A percentile compares a stretch with the other conserved stretches of the same genome.
Conservation (phyloP, 192 early-diverging fungal genomes). For the Entophlyctis luteolus region DNA sequence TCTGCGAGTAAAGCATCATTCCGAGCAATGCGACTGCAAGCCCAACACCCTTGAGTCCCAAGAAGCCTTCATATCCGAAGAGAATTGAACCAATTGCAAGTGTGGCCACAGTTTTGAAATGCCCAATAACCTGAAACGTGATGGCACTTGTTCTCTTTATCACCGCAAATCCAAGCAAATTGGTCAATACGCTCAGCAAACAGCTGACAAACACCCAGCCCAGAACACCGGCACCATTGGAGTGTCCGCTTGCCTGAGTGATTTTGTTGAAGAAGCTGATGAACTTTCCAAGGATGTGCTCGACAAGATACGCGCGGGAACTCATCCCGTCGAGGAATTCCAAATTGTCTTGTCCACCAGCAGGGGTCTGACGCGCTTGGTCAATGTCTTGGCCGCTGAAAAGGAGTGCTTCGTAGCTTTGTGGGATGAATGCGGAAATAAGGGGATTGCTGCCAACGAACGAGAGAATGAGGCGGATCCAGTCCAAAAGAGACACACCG, state of each 20-base stretch:
- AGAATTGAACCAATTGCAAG: not conserved
- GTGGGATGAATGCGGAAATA: not conserved
- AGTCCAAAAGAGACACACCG: constrained; percentile 8
- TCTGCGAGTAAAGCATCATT: constrained; percentile 2
- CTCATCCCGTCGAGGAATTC: constrained; percentile 9
- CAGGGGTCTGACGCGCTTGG: not conserved
- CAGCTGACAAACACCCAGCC: constrained; percentile 7
- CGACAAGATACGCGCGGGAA: not conserved
- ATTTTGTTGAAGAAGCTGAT: constrained; percentile 4
- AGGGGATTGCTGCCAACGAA: not conserved
- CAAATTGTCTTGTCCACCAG: not conserved
- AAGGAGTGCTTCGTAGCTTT: constrained; percentile 2
- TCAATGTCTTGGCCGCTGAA: constrained; percentile 15
- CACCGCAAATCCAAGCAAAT: constrained; percentile 14
- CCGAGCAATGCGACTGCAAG: not conserved
- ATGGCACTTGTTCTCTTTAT: constrained; percentile 12
- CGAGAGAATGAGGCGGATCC: constrained; percentile 1
- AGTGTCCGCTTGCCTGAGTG: not conserved
- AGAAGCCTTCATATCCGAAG: not conserved
- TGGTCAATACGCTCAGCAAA: constrained; percentile 5
- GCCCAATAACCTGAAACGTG: constrained; percentile 10
- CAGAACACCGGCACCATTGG: not conserved
- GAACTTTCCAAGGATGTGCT: constrained; percentile 18
- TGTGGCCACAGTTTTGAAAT: constrained; percentile 7
- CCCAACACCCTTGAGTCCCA: constrained; percentile 4